Conservation (phyloP, 2,329 filamentous ascomycete genomes). For the Colletotrichum karsti region DNA sequence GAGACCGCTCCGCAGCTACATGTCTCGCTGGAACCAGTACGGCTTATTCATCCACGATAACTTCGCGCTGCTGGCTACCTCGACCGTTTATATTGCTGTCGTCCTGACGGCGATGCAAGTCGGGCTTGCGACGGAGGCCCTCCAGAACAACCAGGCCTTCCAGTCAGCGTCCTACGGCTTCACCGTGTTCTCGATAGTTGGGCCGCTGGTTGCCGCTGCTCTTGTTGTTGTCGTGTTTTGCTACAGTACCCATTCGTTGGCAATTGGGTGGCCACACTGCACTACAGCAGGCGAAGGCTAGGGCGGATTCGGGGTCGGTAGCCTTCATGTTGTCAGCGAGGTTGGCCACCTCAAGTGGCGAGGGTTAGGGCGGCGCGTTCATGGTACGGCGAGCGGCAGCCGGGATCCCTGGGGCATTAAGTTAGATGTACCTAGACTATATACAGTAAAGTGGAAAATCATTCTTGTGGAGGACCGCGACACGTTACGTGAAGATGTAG, state of each 20-base stretch:
- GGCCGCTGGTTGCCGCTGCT: conserved; percentile 39
- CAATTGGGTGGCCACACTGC: neutral
- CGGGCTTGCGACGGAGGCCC: conserved; percentile 43
- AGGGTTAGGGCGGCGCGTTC: no score
- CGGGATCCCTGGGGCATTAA: no score
- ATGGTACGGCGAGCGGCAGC: no score
- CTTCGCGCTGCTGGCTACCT: conserved; percentile 47
- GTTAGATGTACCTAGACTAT: no score
- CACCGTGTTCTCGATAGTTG: conserved; percentile 54
- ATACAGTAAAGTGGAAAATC: no score
- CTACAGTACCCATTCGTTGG: neutral
- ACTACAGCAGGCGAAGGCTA: no score
- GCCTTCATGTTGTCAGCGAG: no score
- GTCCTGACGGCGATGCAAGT: conserved; percentile 60
- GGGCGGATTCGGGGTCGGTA: no score
- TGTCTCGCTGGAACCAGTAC: conserved; percentile 42
- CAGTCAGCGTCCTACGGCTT: conserved; percentile 54
- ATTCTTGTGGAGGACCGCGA: no score
- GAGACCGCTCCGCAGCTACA: conserved; percentile 35
- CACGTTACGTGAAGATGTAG: no score
- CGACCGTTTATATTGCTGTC: conserved; percentile 51
- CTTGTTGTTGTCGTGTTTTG: conserved; percentile 29
- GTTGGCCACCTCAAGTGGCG: no score
- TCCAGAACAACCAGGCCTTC: conserved; percentile 42
- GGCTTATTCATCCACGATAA: conserved; percentile 50